Percentiles rank a stretch among this genome's conserved stretches.
These are phyloP conservation scores for Claviceps sp. DNA, from an alignment of 2,329 filamentous ascomycete genomes.

Conservation along the genomic window DNA sequence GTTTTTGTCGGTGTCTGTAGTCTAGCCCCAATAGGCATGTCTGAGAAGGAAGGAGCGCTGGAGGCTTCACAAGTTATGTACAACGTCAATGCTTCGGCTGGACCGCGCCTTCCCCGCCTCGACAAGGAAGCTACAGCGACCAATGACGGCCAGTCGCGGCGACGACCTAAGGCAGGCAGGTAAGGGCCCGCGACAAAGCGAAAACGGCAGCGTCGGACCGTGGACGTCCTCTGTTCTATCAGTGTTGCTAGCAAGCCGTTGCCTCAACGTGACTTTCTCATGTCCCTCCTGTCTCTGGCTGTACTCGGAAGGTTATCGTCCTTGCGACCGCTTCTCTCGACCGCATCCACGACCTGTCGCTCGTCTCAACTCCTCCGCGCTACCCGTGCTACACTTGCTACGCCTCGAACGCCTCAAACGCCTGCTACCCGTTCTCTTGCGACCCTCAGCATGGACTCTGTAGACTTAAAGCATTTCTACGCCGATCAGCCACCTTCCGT, in stretches of 20 bases:
- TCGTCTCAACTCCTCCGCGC: conserved; percentile 8
- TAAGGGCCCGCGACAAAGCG: background rate
- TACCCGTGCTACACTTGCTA: background rate
- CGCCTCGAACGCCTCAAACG: background rate
- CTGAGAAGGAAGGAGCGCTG: background rate
- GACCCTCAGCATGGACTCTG: conserved; percentile 37
- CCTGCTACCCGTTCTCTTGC: background rate
- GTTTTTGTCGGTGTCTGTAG: background rate
- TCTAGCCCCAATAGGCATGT: background rate
- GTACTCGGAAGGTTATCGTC: conserved; percentile 23
- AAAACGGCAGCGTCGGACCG: background rate
- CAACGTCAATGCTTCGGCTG: background rate
- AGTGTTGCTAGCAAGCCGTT: background rate
- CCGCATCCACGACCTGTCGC: conserved; percentile 9
- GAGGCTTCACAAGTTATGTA: background rate
- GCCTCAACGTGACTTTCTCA: conserved; percentile 9
- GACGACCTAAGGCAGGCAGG: background rate
- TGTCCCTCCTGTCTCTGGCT: conserved; percentile 22
- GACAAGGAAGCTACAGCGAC: background rate
- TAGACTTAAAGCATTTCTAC: conserved; percentile 62
- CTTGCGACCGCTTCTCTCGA: conserved; percentile 17
- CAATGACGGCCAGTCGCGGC: background rate
- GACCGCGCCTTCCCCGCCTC: background rate
- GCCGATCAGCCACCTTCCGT: conserved; percentile 84
- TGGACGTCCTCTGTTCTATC: background rate